These are phyloP conservation scores for Fusarium dlaminii DNA, from an alignment of 2,329 filamentous ascomycete species.

Conservation along the genomic window DNA sequence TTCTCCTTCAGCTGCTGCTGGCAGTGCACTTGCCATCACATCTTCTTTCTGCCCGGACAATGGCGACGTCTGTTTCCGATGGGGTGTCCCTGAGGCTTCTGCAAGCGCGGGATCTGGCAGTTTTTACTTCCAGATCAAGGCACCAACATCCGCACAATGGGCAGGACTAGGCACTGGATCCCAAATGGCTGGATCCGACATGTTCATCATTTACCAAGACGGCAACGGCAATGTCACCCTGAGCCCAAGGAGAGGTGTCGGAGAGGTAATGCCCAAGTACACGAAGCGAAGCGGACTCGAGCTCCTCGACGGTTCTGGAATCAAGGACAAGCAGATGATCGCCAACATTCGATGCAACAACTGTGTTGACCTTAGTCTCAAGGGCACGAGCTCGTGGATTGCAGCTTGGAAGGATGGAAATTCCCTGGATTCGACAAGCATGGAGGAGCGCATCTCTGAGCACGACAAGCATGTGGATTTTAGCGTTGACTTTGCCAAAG, in stretches of 20 bases:
- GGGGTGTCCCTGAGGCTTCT: conserved; percentile 63
- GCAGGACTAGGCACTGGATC: conserved; percentile 66
- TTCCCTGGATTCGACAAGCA: conserved; percentile 55
- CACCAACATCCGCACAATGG: conserved; percentile 64
- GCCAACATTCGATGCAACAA: conserved; percentile 68
- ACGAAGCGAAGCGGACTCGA: conserved; percentile 55
- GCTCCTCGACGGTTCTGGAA: conserved; percentile 67
- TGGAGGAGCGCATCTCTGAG: conserved; percentile 49
- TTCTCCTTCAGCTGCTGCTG: conserved; percentile 34
- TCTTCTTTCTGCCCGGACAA: conserved; percentile 53
- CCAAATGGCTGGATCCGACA: conserved; percentile 65
- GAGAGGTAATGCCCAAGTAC: conserved; percentile 60
- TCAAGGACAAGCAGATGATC: conserved; percentile 61
- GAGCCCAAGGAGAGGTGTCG: conserved; percentile 62
- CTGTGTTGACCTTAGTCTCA: conserved; percentile 59
- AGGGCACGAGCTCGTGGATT: conserved; percentile 59
- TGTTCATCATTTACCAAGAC: conserved; percentile 71
- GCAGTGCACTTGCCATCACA: conserved; percentile 38
- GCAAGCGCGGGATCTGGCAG: conserved; percentile 60
- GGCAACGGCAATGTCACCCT: conserved; percentile 68
- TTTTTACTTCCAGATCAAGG: conserved; percentile 69
- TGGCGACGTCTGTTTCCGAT: conserved; percentile 61
- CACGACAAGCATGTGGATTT: conserved; percentile 59
- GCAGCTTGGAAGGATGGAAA: conserved; percentile 62
- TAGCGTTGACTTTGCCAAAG: conserved; percentile 59